A percentile compares a stretch with the other conserved stretches of the same genome.
Evolutionary conservation across 495 filamentous ascomycete species (phyloP).

Genomic region (Penicillium coffeae): DNA sequence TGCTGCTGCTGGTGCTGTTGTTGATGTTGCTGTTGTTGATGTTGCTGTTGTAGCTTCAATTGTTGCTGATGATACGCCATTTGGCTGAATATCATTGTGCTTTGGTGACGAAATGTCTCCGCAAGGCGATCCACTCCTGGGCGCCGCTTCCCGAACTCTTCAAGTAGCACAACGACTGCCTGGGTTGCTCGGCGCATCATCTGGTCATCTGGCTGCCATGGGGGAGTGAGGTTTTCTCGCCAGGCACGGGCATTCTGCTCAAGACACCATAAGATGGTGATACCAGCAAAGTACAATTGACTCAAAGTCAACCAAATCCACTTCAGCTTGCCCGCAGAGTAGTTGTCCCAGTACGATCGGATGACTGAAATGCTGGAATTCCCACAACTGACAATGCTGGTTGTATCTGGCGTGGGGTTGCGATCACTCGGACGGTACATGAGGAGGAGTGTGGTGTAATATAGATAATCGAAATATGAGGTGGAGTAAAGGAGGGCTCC

Average conservation of each 20-base stretch:
- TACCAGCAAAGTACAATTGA: constrained; percentile 50
- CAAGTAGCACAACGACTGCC: constrained; percentile 45
- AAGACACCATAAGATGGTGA: constrained; percentile 48
- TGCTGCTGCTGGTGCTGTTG: constrained; percentile 19
- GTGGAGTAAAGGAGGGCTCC: constrained; percentile 46
- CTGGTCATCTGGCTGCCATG: constrained; percentile 43
- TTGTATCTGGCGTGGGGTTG: constrained; percentile 41
- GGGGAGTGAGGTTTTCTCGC: constrained; percentile 35
- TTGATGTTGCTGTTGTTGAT: constrained; percentile 18
- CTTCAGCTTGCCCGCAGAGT: constrained; percentile 48
- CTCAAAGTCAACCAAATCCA: constrained; percentile 54
- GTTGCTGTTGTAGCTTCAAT: constrained; percentile 21
- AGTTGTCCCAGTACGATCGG: constrained; percentile 48
- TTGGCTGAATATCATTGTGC: constrained; percentile 46
- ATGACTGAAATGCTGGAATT: constrained; percentile 49
- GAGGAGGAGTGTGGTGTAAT: constrained; percentile 48
- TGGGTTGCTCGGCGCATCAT: constrained; percentile 45
- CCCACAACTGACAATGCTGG: constrained; percentile 45
- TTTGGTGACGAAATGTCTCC: constrained; percentile 43
- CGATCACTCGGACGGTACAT: constrained; percentile 49
- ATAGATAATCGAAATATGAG: constrained; percentile 49
- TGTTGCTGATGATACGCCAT: constrained; percentile 38
- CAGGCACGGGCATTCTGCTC: constrained; percentile 45
- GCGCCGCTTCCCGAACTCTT: constrained; percentile 47
- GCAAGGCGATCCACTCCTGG: constrained; percentile 45